These are phyloP conservation scores for Lasiosphaeria hispida DNA, from an alignment of 495 filamentous ascomycete genomes.

Conservation along the genomic window DNA sequence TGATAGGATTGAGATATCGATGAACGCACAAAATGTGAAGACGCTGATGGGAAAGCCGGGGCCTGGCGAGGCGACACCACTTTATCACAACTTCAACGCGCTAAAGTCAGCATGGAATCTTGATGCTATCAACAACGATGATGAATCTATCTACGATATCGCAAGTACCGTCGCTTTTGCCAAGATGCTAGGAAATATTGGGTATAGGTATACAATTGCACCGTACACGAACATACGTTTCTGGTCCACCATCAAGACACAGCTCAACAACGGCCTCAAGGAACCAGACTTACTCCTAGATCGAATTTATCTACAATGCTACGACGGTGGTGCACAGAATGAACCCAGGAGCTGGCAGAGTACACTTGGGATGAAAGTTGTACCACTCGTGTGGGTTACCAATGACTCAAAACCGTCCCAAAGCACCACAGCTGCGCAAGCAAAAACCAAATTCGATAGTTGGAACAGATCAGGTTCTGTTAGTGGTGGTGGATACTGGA, in stretches of 20 bases:
- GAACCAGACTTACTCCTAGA: constrained; percentile 31
- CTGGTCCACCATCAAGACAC: constrained; percentile 31
- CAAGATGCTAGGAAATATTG: constrained; percentile 37
- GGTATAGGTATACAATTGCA: constrained; percentile 41
- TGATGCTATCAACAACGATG: constrained; percentile 46
- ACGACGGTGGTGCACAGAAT: constrained; percentile 42
- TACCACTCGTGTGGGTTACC: constrained; percentile 44
- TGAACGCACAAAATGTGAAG: constrained; percentile 41
- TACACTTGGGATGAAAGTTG: constrained; percentile 39
- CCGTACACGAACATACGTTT: constrained; percentile 40
- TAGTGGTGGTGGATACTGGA: constrained; percentile 45
- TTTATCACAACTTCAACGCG: constrained; percentile 39
- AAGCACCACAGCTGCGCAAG: constrained; percentile 36
- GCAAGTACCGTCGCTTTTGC: constrained; percentile 38
- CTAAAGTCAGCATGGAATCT: constrained; percentile 39
- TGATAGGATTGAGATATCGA: constrained; percentile 39
- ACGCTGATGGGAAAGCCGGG: constrained; percentile 37
- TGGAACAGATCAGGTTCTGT: constrained; percentile 32
- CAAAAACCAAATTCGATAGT: constrained; percentile 27
- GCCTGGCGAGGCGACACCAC: constrained; percentile 26
- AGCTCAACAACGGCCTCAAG: constrained; percentile 28
- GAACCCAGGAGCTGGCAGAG: constrained; percentile 36
- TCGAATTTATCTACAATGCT: constrained; percentile 42
- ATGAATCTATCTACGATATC: constrained; percentile 43
- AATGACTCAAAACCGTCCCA: constrained; percentile 45